phyloP scores from a whole-genome alignment of 2,329 filamentous ascomycete genomes.

The Balansia obtecta region DNA sequence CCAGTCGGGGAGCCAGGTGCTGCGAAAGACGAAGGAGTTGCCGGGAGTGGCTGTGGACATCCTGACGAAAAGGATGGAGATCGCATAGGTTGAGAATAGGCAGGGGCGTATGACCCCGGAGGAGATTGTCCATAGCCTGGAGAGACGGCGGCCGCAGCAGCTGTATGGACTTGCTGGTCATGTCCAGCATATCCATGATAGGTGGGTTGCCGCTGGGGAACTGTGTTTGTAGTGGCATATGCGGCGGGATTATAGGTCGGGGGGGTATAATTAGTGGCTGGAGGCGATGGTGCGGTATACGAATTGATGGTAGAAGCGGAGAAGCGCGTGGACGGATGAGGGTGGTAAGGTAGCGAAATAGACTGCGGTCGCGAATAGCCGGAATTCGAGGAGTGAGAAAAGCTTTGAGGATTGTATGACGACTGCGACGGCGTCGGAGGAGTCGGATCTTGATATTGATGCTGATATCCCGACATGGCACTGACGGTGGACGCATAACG shows the following conservation, averaged over 20 bases:
- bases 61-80: slow-evolving; percentile 20
- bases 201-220: slow-evolving; percentile 38
- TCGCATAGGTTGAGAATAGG: slow-evolving; percentile 9
- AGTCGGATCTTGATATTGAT: slow-evolving; percentile 34
- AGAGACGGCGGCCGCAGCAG: slow-evolving; percentile 23
- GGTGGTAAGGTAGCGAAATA: slow-evolving; percentile 37
- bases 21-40: slow-evolving; percentile 20
- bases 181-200: slow-evolving; percentile 32
- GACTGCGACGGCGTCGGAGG: slow-evolving; percentile 31
- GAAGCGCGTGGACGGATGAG: slow-evolving; percentile 27
- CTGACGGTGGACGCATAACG: slow-evolving; percentile 30
- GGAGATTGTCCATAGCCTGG: slow-evolving; percentile 25
- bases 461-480: slow-evolving; percentile 39
- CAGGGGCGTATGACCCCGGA: slow-evolving; percentile 20
- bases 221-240: slow-evolving; percentile 33
- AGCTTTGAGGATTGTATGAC: slow-evolving; percentile 62
- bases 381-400: slow-evolving; percentile 22
- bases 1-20: slow-evolving; percentile 15
- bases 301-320: slow-evolving; percentile 22
- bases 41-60: slow-evolving; percentile 29
- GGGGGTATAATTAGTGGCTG: slow-evolving; percentile 33
- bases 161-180: slow-evolving; percentile 30
- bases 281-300: slow-evolving; percentile 20
- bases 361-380: slow-evolving; percentile 35
- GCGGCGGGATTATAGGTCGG: slow-evolving; percentile 47